A percentile compares a stretch with the other conserved stretches of the same genome.
These are phyloP conservation scores for Panellus pusillus DNA, from an alignment of 768 basidiomycete species.

Conservation along the genomic window DNA sequence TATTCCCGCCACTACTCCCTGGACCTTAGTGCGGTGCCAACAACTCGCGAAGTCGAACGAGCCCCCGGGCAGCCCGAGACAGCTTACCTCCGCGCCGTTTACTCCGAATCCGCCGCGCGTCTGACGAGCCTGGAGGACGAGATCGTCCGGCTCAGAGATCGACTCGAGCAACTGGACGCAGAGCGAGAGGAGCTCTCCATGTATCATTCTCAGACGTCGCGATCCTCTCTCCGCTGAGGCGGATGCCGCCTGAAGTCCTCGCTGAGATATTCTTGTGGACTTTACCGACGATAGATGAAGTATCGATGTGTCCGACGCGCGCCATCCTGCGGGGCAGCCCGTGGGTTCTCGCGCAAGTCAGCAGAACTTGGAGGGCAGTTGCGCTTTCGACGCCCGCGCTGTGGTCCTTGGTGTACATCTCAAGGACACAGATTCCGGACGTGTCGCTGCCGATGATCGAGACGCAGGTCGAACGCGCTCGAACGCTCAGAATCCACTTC, in stretches of 20 bases:
- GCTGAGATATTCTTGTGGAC: constrained; percentile 6
- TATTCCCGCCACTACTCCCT: neutral
- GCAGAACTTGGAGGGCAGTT: constrained; percentile 5
- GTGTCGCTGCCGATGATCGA: neutral
- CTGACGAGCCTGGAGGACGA: neutral
- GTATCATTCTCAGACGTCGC: neutral
- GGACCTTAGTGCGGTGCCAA: too few relatives aligned
- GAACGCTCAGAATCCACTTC: neutral
- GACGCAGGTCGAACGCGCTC: neutral
- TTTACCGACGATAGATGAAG: neutral
- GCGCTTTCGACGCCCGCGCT: neutral
- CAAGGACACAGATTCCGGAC: too few relatives aligned
- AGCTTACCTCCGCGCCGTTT: neutral
- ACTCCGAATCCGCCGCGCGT: neutral
- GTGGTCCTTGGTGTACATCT: constrained; percentile 1
- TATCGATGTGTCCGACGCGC: neutral
- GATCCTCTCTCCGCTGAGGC: neutral
- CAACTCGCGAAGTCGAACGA: neutral
- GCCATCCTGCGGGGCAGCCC: neutral
- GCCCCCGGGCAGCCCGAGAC: neutral
- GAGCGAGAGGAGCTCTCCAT: neutral
- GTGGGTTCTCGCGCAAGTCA: constrained; percentile 7
- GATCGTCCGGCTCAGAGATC: neutral
- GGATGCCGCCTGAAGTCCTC: constrained; percentile 9
- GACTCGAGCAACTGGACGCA: neutral